Evolutionary conservation across 2,329 filamentous ascomycete genomes (phyloP), one percentile per base, ranked within the genome.

Genomic region (Ploettnerulaceae sp.): DNA sequence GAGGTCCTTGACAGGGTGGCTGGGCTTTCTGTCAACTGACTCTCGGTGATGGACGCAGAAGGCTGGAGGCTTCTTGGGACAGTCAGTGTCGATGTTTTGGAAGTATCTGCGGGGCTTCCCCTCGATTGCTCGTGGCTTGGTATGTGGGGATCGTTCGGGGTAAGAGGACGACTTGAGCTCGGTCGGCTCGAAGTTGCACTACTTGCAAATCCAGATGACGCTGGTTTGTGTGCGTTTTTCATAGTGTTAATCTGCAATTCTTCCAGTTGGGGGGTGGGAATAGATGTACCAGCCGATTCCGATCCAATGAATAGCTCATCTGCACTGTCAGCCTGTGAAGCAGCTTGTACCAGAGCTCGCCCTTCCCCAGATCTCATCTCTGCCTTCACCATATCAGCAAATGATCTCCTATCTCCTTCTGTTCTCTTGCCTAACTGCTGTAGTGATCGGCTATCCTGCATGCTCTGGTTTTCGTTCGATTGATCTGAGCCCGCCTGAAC

Each of bases 281-380:
- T 48, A 39, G 49, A 34, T 21, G 14, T 22, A 11, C 25, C 33
- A n/a, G 39, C 32, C 24, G 47, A 26, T 29, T 43, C 41, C 6
- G 44, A 11, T 3, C 44, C 39, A 8, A 44, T 24, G 28, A 53
- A 46, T 33, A 51, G 42, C 20, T 56, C 46, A 25, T 55, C 45
- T 21, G 29, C 24, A 12, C 34, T 35, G 17, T 47, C 38, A 18
- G 54, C 52, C 18, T 48, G 32, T 14, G 53, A 56, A 8, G 55
- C 49, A 38, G 53, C 56, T 15, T 53, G 70, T 6, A 76, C 71
- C 52, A 83, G 73, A 6, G 77, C 79, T 57, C 71, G 70, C 2
- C 76, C 79, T 60, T 83, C 80, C 4, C 74, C 77, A 56, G 75
- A 67, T 28, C 77, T 72, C 73, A 82, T 81, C 58, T 82, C 69